A percentile compares a stretch with the other conserved stretches of the same genome.
These are phyloP conservation scores for Boletus coccyginus DNA, from an alignment of 768 basidiomycete genomes.

Conservation along the genomic window DNA sequence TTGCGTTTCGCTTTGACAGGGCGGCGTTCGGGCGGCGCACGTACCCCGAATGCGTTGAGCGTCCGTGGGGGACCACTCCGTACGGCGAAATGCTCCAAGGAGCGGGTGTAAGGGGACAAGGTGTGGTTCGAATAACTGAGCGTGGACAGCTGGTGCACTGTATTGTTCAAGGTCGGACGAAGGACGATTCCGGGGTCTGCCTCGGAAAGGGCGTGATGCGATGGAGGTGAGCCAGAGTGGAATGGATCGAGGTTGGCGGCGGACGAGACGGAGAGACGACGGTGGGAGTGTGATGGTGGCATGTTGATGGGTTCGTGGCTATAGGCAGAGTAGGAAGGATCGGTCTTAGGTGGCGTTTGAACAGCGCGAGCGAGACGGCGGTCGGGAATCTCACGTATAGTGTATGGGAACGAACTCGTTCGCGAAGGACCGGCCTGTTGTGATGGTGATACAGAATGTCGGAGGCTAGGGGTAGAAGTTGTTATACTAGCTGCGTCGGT, in stretches of 20 bases:
- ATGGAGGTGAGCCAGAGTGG: slow-evolving; percentile 34
- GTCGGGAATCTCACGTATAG: slow-evolving; percentile 24
- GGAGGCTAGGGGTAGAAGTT: not conserved
- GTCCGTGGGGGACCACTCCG: slow-evolving; percentile 75
- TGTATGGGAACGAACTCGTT: slow-evolving; percentile 3
- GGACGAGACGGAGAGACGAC: slow-evolving; percentile 37
- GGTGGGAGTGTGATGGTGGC: slow-evolving; percentile 13
- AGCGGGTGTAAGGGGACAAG: slow-evolving; percentile 88
- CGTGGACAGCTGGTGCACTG: slow-evolving; percentile 82
- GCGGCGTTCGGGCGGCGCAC: slow-evolving; percentile 41
- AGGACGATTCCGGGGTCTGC: slow-evolving; percentile 58
- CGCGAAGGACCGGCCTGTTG: slow-evolving; percentile 32
- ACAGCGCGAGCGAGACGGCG: slow-evolving; percentile 43
- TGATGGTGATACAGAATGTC: slow-evolving; percentile 3
- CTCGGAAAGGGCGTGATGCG: slow-evolving; percentile 33
- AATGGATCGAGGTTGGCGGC: slow-evolving; percentile 30
- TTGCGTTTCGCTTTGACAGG: slow-evolving; percentile 75
- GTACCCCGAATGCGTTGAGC: slow-evolving; percentile 33
- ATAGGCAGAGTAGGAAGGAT: slow-evolving; percentile 20
- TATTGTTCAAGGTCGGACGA: slow-evolving; percentile 65
- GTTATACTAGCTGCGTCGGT: slow-evolving; percentile 57
- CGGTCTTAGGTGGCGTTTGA: slow-evolving; percentile 44
- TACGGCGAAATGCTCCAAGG: slow-evolving; percentile 88
- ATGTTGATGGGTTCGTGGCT: slow-evolving; percentile 19
- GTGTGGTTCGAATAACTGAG: slow-evolving; percentile 91